Percentiles rank a stretch among this genome's conserved stretches.
Evolutionary conservation across 345 rosid species (phyloP).

Genomic region (Aquilaria sinensis): DNA sequence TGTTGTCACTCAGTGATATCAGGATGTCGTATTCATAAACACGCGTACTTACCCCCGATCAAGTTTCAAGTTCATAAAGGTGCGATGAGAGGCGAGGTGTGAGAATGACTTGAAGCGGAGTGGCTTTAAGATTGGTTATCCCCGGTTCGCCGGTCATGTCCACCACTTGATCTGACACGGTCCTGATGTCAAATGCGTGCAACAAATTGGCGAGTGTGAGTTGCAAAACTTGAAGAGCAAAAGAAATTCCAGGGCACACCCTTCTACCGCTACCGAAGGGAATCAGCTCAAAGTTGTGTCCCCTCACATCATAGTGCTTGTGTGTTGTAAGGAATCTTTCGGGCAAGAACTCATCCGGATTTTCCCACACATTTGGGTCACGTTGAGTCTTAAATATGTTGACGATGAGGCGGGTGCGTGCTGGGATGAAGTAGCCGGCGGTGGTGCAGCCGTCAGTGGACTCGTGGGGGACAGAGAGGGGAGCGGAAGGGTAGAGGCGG

Average conservation of each 20-base stretch:
- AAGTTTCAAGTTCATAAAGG: not conserved
- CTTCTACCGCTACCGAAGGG: slow-evolving; percentile 42
- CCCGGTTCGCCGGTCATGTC: slow-evolving; percentile 23
- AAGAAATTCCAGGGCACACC: slow-evolving; percentile 28
- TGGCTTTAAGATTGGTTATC: slow-evolving; percentile 18
- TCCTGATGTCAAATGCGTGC: slow-evolving; percentile 25
- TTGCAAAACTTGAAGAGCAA: slow-evolving; percentile 20
- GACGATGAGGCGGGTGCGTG: slow-evolving; percentile 20
- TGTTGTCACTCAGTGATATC: too few relatives aligned
- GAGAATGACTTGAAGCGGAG: slow-evolving; percentile 25
- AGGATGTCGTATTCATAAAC: too few relatives aligned
- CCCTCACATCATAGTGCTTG: slow-evolving; percentile 7
- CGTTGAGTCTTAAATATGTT: slow-evolving; percentile 21
- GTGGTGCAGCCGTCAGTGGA: slow-evolving; percentile 20
- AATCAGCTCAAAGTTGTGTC: slow-evolving; percentile 24
- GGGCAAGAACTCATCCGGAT: slow-evolving; percentile 26
- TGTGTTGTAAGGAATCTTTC: slow-evolving; percentile 31
- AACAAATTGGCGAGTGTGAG: slow-evolving; percentile 24
- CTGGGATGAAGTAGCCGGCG: slow-evolving; percentile 22
- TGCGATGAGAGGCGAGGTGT: slow-evolving; percentile 30
- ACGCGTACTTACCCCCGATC: too few relatives aligned
- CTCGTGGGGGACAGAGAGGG: slow-evolving; percentile 21
- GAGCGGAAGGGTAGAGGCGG: slow-evolving; percentile 26
- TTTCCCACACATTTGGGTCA: slow-evolving; percentile 26
- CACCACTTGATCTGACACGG: slow-evolving; percentile 2